Percentiles rank a stretch among this genome's conserved stretches.
Evolutionary conservation across 345 rosid species (phyloP).

Genomic region (Carallia brachiata): DNA sequence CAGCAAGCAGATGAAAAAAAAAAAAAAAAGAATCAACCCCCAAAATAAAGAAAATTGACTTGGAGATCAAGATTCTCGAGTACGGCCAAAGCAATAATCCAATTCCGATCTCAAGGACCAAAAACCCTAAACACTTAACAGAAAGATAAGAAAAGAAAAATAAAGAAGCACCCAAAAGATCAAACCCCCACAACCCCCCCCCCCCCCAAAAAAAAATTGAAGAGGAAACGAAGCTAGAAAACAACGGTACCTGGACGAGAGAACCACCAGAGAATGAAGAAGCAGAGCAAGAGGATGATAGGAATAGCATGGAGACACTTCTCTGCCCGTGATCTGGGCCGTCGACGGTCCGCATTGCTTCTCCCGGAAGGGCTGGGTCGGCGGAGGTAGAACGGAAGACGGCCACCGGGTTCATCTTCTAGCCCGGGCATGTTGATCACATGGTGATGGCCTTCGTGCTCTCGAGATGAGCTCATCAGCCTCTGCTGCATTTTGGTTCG

Average conservation of each 20-base stretch:
- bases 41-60: too few relatives aligned
- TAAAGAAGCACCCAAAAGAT: too few relatives aligned
- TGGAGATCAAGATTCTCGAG: too few relatives aligned
- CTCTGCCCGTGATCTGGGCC: conserved; percentile 23
- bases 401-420: conserved; percentile 19
- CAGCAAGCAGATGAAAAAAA: too few relatives aligned
- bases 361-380: conserved; percentile 21
- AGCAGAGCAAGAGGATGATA: conserved; percentile 36
- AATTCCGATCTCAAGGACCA: too few relatives aligned
- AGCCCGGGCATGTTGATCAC: too few relatives aligned
- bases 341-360: conserved; percentile 6
- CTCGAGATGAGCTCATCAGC: conserved; percentile 15
- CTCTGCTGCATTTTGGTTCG: conserved; percentile 19
- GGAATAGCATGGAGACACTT: conserved; percentile 54
- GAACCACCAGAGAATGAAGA: conserved; percentile 67
- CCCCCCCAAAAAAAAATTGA: not conserved
- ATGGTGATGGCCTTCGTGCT: not conserved
- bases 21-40: too few relatives aligned
- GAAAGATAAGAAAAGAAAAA: not conserved
- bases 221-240: not conserved
- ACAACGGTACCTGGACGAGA: conserved; percentile 46
- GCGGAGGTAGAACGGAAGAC: conserved; percentile 34
- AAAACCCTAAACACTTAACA: too few relatives aligned
- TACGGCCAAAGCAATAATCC: too few relatives aligned
- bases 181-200: not conserved